These are phyloP conservation scores for Paragyromitra xinjiangensis DNA, from an alignment of 495 filamentous ascomycete species.

Conservation along the genomic window DNA sequence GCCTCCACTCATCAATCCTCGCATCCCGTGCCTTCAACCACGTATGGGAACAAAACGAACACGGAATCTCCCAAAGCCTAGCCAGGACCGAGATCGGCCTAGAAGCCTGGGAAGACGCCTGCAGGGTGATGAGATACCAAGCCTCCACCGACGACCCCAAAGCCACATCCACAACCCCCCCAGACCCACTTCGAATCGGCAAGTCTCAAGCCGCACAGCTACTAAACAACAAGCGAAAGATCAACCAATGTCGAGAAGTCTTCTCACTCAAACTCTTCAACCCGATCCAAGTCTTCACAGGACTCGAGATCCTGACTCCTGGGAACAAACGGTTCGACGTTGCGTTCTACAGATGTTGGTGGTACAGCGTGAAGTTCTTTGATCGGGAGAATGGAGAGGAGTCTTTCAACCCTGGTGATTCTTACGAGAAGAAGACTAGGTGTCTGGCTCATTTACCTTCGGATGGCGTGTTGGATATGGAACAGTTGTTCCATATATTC, in stretches of 20 bases:
- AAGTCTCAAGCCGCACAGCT: constrained; percentile 37
- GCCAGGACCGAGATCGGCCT: constrained; percentile 16
- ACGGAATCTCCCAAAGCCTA: constrained; percentile 44
- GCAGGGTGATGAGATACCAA: constrained; percentile 43
- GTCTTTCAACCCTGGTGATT: constrained; percentile 33
- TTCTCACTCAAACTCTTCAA: constrained; percentile 24
- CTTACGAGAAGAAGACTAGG: constrained; percentile 39
- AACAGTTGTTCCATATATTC: constrained; percentile 44
- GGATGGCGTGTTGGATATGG: constrained; percentile 40
- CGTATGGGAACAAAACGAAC: constrained; percentile 42
- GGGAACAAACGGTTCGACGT: constrained; percentile 34
- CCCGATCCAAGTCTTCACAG: not conserved
- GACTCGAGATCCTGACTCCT: constrained; percentile 28
- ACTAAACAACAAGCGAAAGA: constrained; percentile 31
- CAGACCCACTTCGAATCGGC: constrained; percentile 24
- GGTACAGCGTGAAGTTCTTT: constrained; percentile 50
- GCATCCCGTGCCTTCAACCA: constrained; percentile 40
- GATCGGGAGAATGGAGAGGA: constrained; percentile 42
- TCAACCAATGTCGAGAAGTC: constrained; percentile 25
- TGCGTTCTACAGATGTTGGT: constrained; percentile 47
- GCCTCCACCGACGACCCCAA: not conserved
- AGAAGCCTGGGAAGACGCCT: constrained; percentile 40
- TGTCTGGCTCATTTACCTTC: constrained; percentile 27
- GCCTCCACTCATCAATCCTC: constrained; percentile 30
- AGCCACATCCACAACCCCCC: not conserved